These are phyloP conservation scores for Durusdinium trenchii DNA, from an alignment of 73 alveolate genomes.

Conservation along the genomic window DNA sequence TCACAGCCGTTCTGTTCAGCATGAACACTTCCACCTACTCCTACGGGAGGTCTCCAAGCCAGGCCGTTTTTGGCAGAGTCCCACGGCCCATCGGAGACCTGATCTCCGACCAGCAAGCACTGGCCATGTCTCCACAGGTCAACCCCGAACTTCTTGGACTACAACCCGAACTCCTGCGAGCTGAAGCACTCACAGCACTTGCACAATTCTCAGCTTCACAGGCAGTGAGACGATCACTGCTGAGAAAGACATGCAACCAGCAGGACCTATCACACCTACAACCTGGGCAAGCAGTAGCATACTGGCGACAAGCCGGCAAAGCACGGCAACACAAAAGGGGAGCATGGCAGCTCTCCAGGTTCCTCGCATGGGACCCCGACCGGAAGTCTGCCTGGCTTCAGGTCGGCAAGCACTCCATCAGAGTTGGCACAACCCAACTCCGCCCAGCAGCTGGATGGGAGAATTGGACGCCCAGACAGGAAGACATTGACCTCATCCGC, in stretches of 20 bases:
- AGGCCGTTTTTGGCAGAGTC: constrained; percentile 37
- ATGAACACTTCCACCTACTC: constrained; percentile 7
- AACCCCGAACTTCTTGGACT: neutral
- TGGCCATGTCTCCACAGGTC: neutral
- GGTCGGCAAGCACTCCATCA: neutral
- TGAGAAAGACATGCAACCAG: neutral
- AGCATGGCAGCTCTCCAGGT: neutral
- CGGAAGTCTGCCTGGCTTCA: neutral
- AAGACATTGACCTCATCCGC: neutral
- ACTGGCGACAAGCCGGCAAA: neutral
- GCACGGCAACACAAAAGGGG: constrained; percentile 13
- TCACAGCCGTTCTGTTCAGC: neutral
- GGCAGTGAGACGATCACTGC: neutral
- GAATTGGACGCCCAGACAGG: neutral
- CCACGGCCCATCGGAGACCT: constrained; percentile 35
- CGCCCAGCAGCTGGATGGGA: constrained; percentile 11
- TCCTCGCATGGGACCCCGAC: neutral
- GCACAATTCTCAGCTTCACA: neutral
- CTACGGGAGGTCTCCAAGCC: neutral
- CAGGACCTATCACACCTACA: neutral
- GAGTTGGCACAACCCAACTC: neutral
- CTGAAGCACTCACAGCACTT: constrained; percentile 19
- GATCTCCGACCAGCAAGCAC: neutral
- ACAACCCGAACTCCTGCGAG: constrained; percentile 7
- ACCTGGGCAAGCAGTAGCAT: neutral